A percentile compares a stretch with the other conserved stretches of the same genome.
Conservation (phyloP, 306 rosid genomes). For the Dalbergia oliveri region DNA sequence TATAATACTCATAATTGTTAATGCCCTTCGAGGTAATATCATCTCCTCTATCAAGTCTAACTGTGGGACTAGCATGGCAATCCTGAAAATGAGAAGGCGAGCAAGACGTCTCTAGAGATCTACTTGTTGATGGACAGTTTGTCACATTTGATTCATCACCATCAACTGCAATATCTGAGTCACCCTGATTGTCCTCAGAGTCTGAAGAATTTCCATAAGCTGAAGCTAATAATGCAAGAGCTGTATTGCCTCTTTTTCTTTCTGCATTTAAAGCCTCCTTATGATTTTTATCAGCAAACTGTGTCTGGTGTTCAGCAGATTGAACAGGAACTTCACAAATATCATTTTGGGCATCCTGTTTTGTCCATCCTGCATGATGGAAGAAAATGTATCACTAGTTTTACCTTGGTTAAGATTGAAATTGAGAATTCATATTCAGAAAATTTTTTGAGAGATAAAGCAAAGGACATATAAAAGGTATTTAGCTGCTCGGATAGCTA, state of each 20-base stretch:
- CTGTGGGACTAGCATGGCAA: no score
- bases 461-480: no score
- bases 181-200: constrained; percentile 78
- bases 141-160: constrained; percentile 47
- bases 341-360: constrained; percentile 50
- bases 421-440: no score
- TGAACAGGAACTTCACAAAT: constrained; percentile 59
- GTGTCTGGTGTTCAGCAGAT: constrained; percentile 49
- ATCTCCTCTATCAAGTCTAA: constrained; percentile 45
- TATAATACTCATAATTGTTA: constrained; percentile 44
- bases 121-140: no score
- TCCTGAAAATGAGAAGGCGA: no score
- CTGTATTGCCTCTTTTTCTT: constrained; percentile 64
- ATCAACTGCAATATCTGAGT: constrained; percentile 53
- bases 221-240: constrained; percentile 89
- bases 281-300: constrained; percentile 46
- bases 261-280: constrained; percentile 54
- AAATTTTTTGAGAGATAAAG: no score
- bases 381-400: no score
- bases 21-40: constrained; percentile 33
- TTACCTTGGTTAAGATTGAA: not conserved
- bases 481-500: constrained; percentile 11
- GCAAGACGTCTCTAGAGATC: no score
- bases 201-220: constrained; percentile 92
- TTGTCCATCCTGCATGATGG: constrained; percentile 58